Evolutionary conservation across 2,329 filamentous ascomycete genomes (phyloP), one percentile per base, ranked within the genome.

Genomic region (Trichoderma oligosporum): DNA sequence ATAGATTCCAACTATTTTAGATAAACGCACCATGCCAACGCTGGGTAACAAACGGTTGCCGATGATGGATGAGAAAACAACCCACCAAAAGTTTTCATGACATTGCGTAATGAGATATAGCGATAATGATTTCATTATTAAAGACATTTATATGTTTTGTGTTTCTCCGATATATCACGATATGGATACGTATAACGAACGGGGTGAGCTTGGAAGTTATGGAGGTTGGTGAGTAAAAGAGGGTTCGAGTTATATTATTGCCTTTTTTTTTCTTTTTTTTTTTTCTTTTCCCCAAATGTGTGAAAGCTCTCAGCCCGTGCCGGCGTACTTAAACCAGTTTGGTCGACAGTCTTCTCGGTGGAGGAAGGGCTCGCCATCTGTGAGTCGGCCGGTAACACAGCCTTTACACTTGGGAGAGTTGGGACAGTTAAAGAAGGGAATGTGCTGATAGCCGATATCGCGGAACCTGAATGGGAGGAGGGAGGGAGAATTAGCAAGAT

Each of bases 381-480:
- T 97, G 67, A 97, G 88, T 59, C 88, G 84, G 48, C 93, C 94
- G 0, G 89, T 83, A n/a, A 86, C 82, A 71, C 93, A 97, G 63
- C 89, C 90, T 63, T 82, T 87, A 71, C 93, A 97, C 73, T 97
- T 97, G 48, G 90, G 89, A 53, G 88, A 96, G 75, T 96, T 97
- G 61, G 94, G 94, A 70, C 94, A 99, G 77, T 99, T 99, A 81
- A 96, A 96, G 77, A 96, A 99, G 44, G 94, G 94, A 54, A 97
- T 92, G 66, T 99, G 94, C 68, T 97, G 91, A 76, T 99, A 99
- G 58, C 94, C 94, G 64, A 99, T 97, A 71, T 99, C 94, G 54
- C 93, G 92, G 86, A 99, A 99, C 92, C 92, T 96, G 62, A 6
- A 56, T 49, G n/a, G 11, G 4, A 29, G 7, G 20, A 27, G 24